Evolutionary conservation across 2,329 filamentous ascomycete species (phyloP), one percentile per base, ranked within the genome.

Genomic region (Fusarium domesticum): DNA sequence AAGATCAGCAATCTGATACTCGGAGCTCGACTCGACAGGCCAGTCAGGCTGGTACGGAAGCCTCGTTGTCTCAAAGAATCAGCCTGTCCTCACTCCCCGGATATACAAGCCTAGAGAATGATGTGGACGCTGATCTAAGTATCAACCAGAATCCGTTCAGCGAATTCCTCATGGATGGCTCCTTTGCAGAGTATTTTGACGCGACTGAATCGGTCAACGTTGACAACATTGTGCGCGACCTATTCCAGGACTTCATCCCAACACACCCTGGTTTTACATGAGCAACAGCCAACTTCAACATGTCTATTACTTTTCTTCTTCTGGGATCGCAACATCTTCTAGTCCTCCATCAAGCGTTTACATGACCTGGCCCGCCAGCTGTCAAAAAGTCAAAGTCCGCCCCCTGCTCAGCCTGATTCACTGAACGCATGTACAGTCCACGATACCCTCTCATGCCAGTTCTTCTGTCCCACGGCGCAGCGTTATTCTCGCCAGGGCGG

Each of bases 371-470:
- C 1, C 72, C 71, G 17, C 57, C 57, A 2, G 76, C 75, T 2
- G 71, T 81, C 42, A 84, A 61, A 45, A 84, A 84, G 48, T 79
- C 78, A 63, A 84, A 84, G 58, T 84, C 80, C 0, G 72, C 77
- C 0, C 81, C 81, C 2, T 71, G 55, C 49, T 83, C 71, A 0
- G 80, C 80, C 59, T 83, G 78, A 15, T 79, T 82, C 0, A 84
- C 81, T 14, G 69, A 70, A 6, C 77, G 65, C 70, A 80, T 72
- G 57, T 82, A 84, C 37, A 84, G 55, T 0, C 78, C 80, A 2
- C 76, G 64, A 62, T 84, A 84, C 0, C 80, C 81, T 53, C 80
- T 71, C 54, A 66, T 72, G 4, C 46, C 58, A 36, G 64, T 60
- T 43, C 70, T 69, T 11, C 58, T 58, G 12, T 58, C 55, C 69